Conservation (phyloP, 2,329 filamentous ascomycete genomes). For the Epichloe bromicola region DNA sequence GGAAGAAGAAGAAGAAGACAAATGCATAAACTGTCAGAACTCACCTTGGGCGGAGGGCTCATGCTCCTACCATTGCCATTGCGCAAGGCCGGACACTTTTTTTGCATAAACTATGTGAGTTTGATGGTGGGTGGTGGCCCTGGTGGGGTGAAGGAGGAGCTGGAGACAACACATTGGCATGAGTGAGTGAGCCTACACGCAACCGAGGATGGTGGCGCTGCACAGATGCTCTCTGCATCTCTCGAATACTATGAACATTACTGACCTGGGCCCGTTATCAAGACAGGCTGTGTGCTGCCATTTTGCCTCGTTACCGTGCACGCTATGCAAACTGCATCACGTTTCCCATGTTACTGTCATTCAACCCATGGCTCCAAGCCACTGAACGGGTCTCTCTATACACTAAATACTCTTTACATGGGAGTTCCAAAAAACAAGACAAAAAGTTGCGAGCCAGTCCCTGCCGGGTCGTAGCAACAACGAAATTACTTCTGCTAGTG, state of each 20-base stretch:
- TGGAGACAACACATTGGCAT: no score
- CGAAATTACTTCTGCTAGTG: not conserved
- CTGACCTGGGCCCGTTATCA: no score
- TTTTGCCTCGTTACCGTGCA: not conserved
- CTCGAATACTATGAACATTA: no score
- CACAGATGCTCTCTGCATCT: no score
- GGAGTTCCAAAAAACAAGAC: not conserved
- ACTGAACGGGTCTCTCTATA: not conserved
- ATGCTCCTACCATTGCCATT: not conserved
- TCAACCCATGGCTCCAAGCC: not conserved
- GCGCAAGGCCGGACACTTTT: not conserved
- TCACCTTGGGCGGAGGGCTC: conserved; percentile 3
- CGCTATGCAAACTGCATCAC: not conserved
- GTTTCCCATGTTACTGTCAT: not conserved
- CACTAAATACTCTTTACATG: not conserved
- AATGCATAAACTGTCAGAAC: not conserved
- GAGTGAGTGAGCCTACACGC: no score
- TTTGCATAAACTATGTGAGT: not conserved
- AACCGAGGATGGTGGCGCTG: no score
- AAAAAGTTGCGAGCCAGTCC: not conserved
- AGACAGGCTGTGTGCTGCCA: no score
- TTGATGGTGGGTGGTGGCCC: not conserved
- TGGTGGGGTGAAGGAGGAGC: not conserved
- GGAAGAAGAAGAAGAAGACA: not conserved
- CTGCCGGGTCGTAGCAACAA: not conserved